Percentiles rank a stretch among this genome's conserved stretches.
phyloP scores from a whole-genome alignment of 2,329 filamentous ascomycete genomes.

The Metarhizium guizhouense region DNA sequence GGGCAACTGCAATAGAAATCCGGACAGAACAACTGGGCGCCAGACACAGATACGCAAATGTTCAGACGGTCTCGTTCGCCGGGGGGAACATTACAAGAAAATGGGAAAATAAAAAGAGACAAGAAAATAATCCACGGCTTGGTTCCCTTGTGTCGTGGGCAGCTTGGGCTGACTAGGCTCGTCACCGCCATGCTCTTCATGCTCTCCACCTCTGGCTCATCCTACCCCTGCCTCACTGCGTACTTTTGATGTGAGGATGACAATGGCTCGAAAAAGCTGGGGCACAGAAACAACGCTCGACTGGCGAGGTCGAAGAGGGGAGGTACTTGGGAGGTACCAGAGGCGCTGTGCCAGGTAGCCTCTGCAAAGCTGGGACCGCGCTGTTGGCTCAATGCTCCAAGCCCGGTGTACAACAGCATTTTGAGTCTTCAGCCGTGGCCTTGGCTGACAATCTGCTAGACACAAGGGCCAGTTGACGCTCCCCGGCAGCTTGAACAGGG shows the following conservation, averaged over 20 bases:
- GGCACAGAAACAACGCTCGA: not conserved
- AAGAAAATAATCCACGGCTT: not conserved
- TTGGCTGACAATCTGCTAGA: not conserved
- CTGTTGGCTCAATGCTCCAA: not conserved
- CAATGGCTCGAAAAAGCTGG: not conserved
- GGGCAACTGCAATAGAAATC: not conserved
- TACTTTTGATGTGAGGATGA: constrained; percentile 1
- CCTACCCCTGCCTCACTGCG: not conserved
- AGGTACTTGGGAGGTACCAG: not conserved
- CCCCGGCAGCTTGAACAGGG: not conserved
- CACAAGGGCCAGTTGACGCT: not conserved
- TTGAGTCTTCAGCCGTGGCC: not conserved
- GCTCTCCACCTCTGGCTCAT: not conserved
- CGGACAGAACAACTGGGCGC: not conserved
- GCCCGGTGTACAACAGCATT: not conserved
- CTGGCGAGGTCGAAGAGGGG: not conserved
- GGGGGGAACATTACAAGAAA: not conserved
- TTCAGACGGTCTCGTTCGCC: not conserved
- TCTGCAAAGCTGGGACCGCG: not conserved
- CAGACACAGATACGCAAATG: not conserved
- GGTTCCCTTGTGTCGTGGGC: not conserved
- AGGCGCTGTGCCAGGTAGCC: not conserved
- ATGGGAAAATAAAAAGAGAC: not conserved
- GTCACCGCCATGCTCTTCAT: not conserved
- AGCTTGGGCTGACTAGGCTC: not conserved